These are phyloP conservation scores for Hypoxylon sp. DNA, from an alignment of 2,329 filamentous ascomycete genomes.

Conservation along the genomic window DNA sequence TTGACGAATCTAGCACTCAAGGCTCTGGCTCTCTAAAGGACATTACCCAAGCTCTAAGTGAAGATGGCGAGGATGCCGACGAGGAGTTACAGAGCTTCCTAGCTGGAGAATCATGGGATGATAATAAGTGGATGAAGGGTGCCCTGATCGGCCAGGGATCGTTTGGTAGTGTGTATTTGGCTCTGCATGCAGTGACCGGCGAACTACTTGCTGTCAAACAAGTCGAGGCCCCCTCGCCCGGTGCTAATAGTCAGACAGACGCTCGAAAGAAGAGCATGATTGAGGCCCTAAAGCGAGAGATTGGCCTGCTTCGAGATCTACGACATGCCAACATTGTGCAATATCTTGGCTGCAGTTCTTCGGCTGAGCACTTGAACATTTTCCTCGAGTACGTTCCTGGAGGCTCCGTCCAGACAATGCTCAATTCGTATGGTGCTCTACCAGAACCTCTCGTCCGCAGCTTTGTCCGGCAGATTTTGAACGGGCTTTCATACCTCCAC, in stretches of 20 bases:
- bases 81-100: constrained; percentile 92
- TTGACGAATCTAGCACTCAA: constrained; percentile 83
- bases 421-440: constrained; percentile 97
- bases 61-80: constrained; percentile 93
- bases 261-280: constrained; percentile 98
- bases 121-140: constrained; percentile 99
- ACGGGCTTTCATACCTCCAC: constrained; percentile 93
- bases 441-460: constrained; percentile 94
- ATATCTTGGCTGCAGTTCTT: constrained; percentile 94
- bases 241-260: constrained; percentile 84
- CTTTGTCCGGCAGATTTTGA: constrained; percentile 95
- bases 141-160: constrained; percentile 96
- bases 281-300: constrained; percentile 95
- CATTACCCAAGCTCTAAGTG: constrained; percentile 85
- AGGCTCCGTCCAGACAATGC: constrained; percentile 97
- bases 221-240: constrained; percentile 87
- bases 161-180: constrained; percentile 95
- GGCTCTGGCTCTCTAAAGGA: constrained; percentile 83
- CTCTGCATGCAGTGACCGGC: constrained; percentile 94
- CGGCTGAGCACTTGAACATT: constrained; percentile 95
- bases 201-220: constrained; percentile 99
- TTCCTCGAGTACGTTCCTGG: constrained; percentile 99
- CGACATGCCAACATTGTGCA: constrained; percentile 98
- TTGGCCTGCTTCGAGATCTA: constrained; percentile 91
- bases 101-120: constrained; percentile 92